Conservation (phyloP, 495 filamentous ascomycete genomes). For the Hyaloscypha bicolor region DNA sequence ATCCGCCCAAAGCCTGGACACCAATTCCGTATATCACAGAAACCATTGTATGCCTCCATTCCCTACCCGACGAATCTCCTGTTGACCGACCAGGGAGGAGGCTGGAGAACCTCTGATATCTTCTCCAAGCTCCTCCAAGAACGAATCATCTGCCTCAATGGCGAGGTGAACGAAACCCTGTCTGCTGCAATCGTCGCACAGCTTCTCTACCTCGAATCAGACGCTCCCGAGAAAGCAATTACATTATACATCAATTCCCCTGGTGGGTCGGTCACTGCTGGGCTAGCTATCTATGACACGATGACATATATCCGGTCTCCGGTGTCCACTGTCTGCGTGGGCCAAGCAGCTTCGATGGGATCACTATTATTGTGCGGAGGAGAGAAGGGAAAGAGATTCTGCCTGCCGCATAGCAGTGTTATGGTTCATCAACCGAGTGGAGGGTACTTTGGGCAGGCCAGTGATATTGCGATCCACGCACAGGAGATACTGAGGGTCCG, state of each 20-base stretch:
- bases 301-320: constrained; percentile 96
- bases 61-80: constrained; percentile 5
- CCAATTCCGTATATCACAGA: constrained; percentile 77
- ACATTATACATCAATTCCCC: constrained; percentile 98
- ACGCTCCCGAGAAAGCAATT: constrained; percentile 90
- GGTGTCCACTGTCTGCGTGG: constrained; percentile 91
- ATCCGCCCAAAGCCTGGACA: constrained; percentile 58
- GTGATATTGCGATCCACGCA: constrained; percentile 94
- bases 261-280: constrained; percentile 89
- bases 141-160: constrained; percentile 94
- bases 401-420: constrained; percentile 86
- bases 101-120: constrained; percentile 85
- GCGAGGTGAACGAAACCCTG: constrained; percentile 82
- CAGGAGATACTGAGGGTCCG: constrained; percentile 92
- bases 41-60: constrained; percentile 66
- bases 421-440: constrained; percentile 97
- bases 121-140: constrained; percentile 85
- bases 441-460: constrained; percentile 86
- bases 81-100: constrained; percentile 70
- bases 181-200: constrained; percentile 93
- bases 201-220: constrained; percentile 96
- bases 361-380: constrained; percentile 86
- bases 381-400: constrained; percentile 80
- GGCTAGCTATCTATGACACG: constrained; percentile 97
- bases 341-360: constrained; percentile 94